phyloP scores from a whole-genome alignment of 2,329 filamentous ascomycete genomes.

The Dactylellina drechsleri region DNA sequence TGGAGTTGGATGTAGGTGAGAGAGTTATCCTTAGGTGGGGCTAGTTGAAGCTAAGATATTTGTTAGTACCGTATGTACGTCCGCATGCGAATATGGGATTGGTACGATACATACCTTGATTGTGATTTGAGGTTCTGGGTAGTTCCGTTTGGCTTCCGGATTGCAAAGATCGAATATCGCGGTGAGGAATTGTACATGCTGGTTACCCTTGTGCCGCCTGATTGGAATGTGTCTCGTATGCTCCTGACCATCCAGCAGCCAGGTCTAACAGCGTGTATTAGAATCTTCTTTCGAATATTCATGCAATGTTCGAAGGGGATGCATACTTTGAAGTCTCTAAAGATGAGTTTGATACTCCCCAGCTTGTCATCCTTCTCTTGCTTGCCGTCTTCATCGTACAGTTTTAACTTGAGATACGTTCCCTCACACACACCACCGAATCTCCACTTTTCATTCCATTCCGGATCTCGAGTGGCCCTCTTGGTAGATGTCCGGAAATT shows the following conservation, averaged over 20 bases:
- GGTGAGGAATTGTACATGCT: constrained; percentile 45
- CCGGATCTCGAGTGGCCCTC: constrained; percentile 43
- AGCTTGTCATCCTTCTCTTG: constrained; percentile 41
- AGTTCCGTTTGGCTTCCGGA: constrained; percentile 24
- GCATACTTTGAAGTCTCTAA: constrained; percentile 30
- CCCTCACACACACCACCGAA: constrained; percentile 44
- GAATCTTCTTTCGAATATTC: not conserved
- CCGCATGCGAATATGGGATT: not conserved
- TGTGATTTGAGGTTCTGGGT: constrained; percentile 33
- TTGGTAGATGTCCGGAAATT: constrained; percentile 49
- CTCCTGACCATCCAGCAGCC: constrained; percentile 31
- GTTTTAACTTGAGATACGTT: constrained; percentile 51
- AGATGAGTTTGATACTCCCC: constrained; percentile 44
- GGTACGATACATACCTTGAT: constrained; percentile 26
- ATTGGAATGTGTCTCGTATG: constrained; percentile 37
- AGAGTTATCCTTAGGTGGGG: constrained; percentile 8
- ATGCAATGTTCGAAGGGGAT: not conserved
- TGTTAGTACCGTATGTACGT: not conserved
- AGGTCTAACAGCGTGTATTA: constrained; percentile 11
- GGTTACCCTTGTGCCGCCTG: constrained; percentile 35
- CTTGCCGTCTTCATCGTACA: constrained; percentile 45
- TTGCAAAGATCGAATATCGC: constrained; percentile 49
- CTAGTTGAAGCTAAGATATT: constrained; percentile 31
- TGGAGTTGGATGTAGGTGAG: constrained; percentile 10
- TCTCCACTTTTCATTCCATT: constrained; percentile 49